A percentile compares a stretch with the other conserved stretches of the same genome.
Evolutionary conservation across 257 asterid genomes (phyloP).

Genomic region (Gardenia jasminoides): DNA sequence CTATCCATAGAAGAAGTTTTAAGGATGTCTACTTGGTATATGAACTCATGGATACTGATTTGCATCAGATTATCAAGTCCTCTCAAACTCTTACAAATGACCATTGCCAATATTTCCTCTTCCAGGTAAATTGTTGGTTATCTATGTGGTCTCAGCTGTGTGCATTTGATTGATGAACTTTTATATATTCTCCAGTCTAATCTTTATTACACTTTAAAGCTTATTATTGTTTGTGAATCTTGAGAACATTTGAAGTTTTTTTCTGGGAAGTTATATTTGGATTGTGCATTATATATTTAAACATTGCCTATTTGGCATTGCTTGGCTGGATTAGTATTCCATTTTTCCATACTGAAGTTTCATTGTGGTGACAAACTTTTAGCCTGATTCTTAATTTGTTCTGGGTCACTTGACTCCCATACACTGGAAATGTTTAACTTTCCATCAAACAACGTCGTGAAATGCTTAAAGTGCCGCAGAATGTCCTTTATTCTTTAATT

Average conservation of each 20-base stretch:
- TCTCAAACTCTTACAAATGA: constrained; percentile 30
- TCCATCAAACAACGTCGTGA: neutral
- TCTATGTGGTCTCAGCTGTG: neutral
- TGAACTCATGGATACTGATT: constrained; percentile 33
- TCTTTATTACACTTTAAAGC: neutral
- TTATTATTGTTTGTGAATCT: neutral
- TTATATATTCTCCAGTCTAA: neutral
- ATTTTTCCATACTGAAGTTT: neutral
- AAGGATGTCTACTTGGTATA: constrained; percentile 32
- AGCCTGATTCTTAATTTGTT: neutral
- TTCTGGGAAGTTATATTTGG: neutral
- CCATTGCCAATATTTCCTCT: constrained; percentile 31
- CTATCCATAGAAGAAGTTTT: constrained; percentile 27
- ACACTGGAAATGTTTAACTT: neutral
- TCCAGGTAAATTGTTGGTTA: constrained; percentile 17
- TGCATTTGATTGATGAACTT: neutral
- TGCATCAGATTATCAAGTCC: constrained; percentile 30
- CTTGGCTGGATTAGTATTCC: neutral
- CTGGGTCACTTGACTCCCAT: neutral
- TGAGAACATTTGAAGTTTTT: neutral
- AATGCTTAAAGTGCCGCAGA: neutral
- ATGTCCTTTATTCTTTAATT: neutral
- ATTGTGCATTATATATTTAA: neutral
- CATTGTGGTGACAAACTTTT: neutral
- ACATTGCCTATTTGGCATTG: neutral